phyloP scores from a whole-genome alignment of 202 grass and related monocot species.

The Hordeum pubiflorum region DNA sequence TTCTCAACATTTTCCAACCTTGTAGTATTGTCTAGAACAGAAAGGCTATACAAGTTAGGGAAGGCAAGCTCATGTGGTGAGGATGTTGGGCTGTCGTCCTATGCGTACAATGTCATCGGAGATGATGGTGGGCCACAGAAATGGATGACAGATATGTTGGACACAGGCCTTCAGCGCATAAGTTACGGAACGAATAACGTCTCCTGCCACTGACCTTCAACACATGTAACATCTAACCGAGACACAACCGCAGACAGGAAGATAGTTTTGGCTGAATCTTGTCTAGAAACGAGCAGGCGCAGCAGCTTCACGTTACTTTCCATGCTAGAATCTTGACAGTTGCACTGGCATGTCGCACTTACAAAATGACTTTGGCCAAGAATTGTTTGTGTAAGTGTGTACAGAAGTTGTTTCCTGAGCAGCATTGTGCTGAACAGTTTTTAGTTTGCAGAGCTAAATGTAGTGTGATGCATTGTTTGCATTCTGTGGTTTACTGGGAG shows the following conservation, averaged over 20 bases:
- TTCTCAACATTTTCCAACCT: slow-evolving; percentile 98
- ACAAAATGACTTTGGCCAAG: slow-evolving; percentile 13
- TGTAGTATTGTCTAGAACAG: slow-evolving; percentile 77
- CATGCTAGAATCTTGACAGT: slow-evolving; percentile 12
- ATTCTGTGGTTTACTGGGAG: slow-evolving; percentile 10
- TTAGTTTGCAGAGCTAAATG: slow-evolving; percentile 38
- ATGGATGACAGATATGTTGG: slow-evolving; percentile 89
- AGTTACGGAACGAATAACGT: slow-evolving; percentile 86
- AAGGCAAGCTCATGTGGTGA: slow-evolving; percentile 50
- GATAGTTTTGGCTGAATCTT: slow-evolving; percentile 2
- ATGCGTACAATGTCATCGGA: slow-evolving; percentile 77
- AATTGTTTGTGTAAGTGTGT: background rate
- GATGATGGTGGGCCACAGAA: slow-evolving; percentile 51
- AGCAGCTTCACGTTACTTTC: background rate
- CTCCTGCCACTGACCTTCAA: slow-evolving; percentile 59
- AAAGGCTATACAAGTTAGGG: slow-evolving; percentile 54
- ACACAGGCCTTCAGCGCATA: slow-evolving; percentile 53
- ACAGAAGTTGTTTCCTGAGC: slow-evolving; percentile 14
- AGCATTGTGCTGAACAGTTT: slow-evolving; percentile 10
- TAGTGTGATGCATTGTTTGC: background rate
- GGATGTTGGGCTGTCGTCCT: slow-evolving; percentile 47
- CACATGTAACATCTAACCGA: slow-evolving; percentile 19
- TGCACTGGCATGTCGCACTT: background rate
- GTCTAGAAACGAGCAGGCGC: slow-evolving; percentile 14
- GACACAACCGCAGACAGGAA: background rate